These are phyloP conservation scores for Biscutella laevigata DNA, from an alignment of 441 rosid species.

Conservation along the genomic window DNA sequence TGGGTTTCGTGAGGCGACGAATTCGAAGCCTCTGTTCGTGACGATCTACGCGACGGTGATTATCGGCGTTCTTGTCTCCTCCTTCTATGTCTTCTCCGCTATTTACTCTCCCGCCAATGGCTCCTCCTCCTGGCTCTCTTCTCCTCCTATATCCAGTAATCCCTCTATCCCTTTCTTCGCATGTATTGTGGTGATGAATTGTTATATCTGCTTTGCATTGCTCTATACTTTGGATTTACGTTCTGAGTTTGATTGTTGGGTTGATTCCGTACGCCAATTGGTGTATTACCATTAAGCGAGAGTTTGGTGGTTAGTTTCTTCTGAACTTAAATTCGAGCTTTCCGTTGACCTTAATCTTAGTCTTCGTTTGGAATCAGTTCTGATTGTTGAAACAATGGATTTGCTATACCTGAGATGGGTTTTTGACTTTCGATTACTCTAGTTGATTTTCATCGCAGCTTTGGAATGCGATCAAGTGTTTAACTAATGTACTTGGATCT, in stretches of 20 bases:
- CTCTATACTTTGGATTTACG: not conserved
- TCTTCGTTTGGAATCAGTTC: not conserved
- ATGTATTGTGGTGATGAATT: not conserved
- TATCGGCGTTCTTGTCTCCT: constrained; percentile 65
- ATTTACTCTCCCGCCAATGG: constrained; percentile 48
- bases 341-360: constrained; percentile 18
- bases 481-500: constrained; percentile 11
- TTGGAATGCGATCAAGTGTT: constrained; percentile 3
- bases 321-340: not conserved
- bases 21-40: constrained; percentile 70
- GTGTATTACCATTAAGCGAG: not conserved
- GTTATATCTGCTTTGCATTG: not conserved
- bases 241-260: not conserved
- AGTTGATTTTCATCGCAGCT: not conserved
- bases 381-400: not conserved
- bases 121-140: constrained; percentile 48
- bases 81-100: constrained; percentile 79
- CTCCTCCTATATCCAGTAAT: constrained; percentile 41
- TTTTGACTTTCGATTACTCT: constrained; percentile 9
- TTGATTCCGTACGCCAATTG: not conserved
- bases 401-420: constrained; percentile 3
- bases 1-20: constrained; percentile 56
- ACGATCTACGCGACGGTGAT: constrained; percentile 77
- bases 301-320: constrained; percentile 1
- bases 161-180: constrained; percentile 1